Percentiles rank a stretch among this genome's conserved stretches.
phyloP scores from a whole-genome alignment of 768 basidiomycete species.

The Leccinum longicurvipes region DNA sequence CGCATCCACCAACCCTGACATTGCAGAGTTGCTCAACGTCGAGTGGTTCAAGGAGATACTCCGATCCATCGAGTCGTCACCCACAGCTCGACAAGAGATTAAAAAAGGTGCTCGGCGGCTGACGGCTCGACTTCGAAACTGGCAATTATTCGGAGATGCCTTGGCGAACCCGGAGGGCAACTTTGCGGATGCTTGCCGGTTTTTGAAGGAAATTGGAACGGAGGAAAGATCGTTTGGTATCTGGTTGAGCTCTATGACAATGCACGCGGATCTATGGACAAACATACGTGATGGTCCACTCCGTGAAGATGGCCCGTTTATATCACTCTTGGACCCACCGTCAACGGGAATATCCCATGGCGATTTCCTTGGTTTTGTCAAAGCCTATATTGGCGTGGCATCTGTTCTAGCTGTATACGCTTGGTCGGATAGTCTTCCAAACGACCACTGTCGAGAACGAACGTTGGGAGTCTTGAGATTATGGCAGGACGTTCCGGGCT shows the following conservation, averaged over 20 bases:
- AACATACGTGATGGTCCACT: constrained; percentile 14
- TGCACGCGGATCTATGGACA: constrained; percentile 49
- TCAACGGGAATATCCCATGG: constrained; percentile 38
- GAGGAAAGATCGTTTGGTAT: constrained; percentile 71
- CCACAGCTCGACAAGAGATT: constrained; percentile 37
- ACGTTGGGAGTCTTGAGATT: constrained; percentile 51
- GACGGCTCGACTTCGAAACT: constrained; percentile 48
- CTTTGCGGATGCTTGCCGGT: constrained; percentile 43
- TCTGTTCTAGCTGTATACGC: constrained; percentile 68
- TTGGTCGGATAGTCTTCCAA: constrained; percentile 76
- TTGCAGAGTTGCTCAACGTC: constrained; percentile 51
- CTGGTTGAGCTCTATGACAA: constrained; percentile 68
- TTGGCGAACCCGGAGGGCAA: constrained; percentile 52
- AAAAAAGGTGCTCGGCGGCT: constrained; percentile 49
- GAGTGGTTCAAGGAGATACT: constrained; percentile 30
- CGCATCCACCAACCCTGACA: constrained; percentile 61
- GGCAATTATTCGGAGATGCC: constrained; percentile 60
- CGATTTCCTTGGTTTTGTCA: constrained; percentile 61
- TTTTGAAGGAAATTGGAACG: constrained; percentile 57
- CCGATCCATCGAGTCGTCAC: constrained; percentile 19
- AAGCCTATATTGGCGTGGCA: constrained; percentile 65
- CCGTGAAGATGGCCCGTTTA: constrained; percentile 31
- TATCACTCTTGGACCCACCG: constrained; percentile 37
- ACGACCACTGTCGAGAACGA: constrained; percentile 60
- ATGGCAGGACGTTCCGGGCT: constrained; percentile 52